phyloP scores from a whole-genome alignment of 2,329 filamentous ascomycete genomes.

The Epichloe festucae region DNA sequence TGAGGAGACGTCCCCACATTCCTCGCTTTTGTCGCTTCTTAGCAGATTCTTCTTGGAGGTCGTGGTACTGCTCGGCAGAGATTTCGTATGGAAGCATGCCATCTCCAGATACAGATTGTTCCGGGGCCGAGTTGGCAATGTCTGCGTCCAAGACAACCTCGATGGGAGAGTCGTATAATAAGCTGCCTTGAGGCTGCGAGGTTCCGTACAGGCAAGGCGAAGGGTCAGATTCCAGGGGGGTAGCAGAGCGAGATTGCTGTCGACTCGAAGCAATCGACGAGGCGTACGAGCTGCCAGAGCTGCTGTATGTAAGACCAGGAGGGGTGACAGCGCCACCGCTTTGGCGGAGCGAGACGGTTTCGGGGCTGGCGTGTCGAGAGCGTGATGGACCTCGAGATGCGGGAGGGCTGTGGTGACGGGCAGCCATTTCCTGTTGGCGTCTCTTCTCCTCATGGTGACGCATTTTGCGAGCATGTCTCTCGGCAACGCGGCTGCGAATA shows the following conservation, averaged over 20 bases:
- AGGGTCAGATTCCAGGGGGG: conserved; percentile 35
- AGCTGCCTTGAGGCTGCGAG: conserved; percentile 20
- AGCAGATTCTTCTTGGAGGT: conserved; percentile 31
- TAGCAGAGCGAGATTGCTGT: conserved; percentile 37
- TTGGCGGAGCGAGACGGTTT: conserved; percentile 26
- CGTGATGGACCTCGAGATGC: conserved; percentile 31
- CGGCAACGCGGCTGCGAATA: conserved; percentile 51
- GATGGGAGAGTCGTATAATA: conserved; percentile 38
- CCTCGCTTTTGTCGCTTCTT: conserved; percentile 39
- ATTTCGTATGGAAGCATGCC: conserved; percentile 43
- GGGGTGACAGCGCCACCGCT: conserved; percentile 26
- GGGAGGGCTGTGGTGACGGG: conserved; percentile 32
- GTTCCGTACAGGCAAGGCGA: conserved; percentile 29
- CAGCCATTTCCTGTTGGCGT: conserved; percentile 24
- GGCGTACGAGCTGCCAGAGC: conserved; percentile 36
- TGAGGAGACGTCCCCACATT: conserved; percentile 42
- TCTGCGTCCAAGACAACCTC: conserved; percentile 30
- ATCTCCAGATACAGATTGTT: conserved; percentile 11
- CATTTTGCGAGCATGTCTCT: conserved; percentile 36
- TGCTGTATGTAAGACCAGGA: conserved; percentile 36
- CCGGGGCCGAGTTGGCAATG: conserved; percentile 21
- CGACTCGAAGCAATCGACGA: conserved; percentile 34
- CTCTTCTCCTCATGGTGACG: conserved; percentile 34
- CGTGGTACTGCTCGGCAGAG: conserved; percentile 36
- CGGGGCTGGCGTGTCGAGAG: conserved; percentile 27